These are phyloP conservation scores for Monosporascus sp. DNA, from an alignment of 2,329 filamentous ascomycete genomes.

Conservation along the genomic window DNA sequence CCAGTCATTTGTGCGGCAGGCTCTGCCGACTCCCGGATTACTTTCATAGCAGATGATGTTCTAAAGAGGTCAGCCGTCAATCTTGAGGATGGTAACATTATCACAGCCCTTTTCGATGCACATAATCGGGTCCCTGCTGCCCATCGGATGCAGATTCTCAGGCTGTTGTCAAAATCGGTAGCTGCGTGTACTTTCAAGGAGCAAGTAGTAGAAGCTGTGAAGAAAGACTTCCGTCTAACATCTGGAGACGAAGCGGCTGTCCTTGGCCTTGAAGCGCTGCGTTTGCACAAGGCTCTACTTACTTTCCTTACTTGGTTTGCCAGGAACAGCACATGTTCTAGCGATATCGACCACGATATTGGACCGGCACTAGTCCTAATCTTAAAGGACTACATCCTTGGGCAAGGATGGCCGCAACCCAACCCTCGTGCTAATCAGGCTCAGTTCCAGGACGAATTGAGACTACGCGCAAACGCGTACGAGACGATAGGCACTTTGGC, in stretches of 20 bases:
- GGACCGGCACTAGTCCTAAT: slow-evolving; percentile 63
- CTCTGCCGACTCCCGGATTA: slow-evolving; percentile 74
- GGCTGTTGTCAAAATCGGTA: slow-evolving; percentile 70
- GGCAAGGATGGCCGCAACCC: slow-evolving; percentile 76
- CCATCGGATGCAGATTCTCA: slow-evolving; percentile 72
- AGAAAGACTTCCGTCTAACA: slow-evolving; percentile 51
- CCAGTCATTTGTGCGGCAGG: slow-evolving; percentile 79
- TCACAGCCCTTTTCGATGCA: slow-evolving; percentile 63
- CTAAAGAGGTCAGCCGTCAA: slow-evolving; percentile 74
- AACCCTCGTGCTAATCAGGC: slow-evolving; percentile 36
- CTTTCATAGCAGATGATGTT: slow-evolving; percentile 81
- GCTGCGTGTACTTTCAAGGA: slow-evolving; percentile 64
- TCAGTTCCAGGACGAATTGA: slow-evolving; percentile 52
- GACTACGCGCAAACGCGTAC: slow-evolving; percentile 75
- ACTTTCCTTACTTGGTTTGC: slow-evolving; percentile 84
- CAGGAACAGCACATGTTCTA: slow-evolving; percentile 56
- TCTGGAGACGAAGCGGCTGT: slow-evolving; percentile 29
- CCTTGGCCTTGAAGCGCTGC: slow-evolving; percentile 67
- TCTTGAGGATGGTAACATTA: slow-evolving; percentile 61
- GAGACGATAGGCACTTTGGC: slow-evolving; percentile 84
- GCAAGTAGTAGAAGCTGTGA: slow-evolving; percentile 66
- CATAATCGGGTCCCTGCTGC: slow-evolving; percentile 70
- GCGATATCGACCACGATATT: slow-evolving; percentile 56
- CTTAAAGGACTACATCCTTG: slow-evolving; percentile 67
- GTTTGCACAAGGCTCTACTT: slow-evolving; percentile 78